Evolutionary conservation across 345 rosid genomes (phyloP).

Genomic region (Citropsis articulata): DNA sequence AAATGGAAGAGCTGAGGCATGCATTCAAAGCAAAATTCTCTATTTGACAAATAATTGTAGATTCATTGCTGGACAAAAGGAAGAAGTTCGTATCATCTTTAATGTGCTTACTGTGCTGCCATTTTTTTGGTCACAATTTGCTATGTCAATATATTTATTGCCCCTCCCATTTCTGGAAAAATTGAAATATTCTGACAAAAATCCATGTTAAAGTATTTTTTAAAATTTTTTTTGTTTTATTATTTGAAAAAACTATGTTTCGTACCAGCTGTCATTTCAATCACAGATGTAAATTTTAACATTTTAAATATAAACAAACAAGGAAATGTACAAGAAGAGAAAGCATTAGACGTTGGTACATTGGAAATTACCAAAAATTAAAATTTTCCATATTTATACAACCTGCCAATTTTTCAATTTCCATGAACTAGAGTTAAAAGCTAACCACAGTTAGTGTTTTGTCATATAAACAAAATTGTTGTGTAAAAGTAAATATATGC

Average conservation of each 20-base stretch:
- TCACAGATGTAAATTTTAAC: not conserved
- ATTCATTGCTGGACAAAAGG: not conserved
- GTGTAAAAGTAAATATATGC: no score
- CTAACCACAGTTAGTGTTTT: slow-evolving; percentile 22
- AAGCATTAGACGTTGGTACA: not conserved
- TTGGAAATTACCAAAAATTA: not conserved
- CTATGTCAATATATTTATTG: not conserved
- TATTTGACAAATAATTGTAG: not conserved
- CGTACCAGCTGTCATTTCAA: not conserved
- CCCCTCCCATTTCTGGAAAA: not conserved
- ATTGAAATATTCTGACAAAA: not conserved
- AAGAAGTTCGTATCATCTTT: not conserved
- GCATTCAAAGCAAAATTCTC: not conserved
- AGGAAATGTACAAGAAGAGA: not conserved
- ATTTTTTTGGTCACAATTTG: not conserved
- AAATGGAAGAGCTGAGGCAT: not conserved
- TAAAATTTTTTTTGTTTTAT: no score
- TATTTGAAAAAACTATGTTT: no score
- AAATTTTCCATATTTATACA: slow-evolving; percentile 10
- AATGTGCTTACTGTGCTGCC: not conserved
- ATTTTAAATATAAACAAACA: not conserved
- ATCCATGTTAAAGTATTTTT: not conserved
- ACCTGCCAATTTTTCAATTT: not conserved
- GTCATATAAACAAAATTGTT: not conserved
- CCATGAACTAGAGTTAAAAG: slow-evolving; percentile 15